Evolutionary conservation across 352 stramenopile genomes (phyloP).

Genomic region (Globisporangium orthogonon): DNA sequence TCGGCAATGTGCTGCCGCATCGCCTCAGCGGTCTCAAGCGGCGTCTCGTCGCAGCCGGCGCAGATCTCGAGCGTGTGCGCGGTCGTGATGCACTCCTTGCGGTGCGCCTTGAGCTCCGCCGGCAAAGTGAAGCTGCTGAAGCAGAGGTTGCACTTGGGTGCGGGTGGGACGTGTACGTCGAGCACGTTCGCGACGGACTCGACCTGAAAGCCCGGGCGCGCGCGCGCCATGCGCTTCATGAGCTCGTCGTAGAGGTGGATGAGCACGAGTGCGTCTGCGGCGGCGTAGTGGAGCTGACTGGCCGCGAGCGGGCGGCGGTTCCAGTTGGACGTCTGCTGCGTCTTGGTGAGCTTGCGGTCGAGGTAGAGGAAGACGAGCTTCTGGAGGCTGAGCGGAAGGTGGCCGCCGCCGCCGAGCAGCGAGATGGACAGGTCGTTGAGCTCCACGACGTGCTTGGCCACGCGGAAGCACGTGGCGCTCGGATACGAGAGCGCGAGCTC

Average conservation of each 20-base stretch:
- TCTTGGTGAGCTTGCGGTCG: conserved; percentile 60
- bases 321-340: conserved; percentile 79
- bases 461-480: conserved; percentile 55
- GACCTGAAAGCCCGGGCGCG: conserved; percentile 28
- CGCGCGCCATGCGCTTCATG: conserved; percentile 23
- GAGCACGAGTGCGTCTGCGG: conserved; percentile 61
- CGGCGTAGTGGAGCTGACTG: conserved; percentile 63
- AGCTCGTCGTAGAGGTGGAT: conserved; percentile 68
- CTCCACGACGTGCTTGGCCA: conserved; percentile 62
- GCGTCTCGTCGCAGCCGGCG: conserved; percentile 34
- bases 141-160: conserved; percentile 50
- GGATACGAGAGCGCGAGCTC: conserved; percentile 59
- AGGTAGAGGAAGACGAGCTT: conserved; percentile 76
- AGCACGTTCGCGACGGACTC: conserved; percentile 51
- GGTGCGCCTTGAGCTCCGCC: conserved; percentile 36
- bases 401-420: conserved; percentile 28
- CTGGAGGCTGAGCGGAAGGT: conserved; percentile 62
- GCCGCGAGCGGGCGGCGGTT: conserved; percentile 47
- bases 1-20: conserved; percentile 38
- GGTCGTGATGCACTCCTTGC: conserved; percentile 31
- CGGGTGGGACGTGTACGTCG: conserved; percentile 37
- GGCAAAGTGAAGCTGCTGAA: conserved; percentile 31
- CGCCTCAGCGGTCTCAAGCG: conserved; percentile 27
- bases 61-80: conserved; percentile 37
- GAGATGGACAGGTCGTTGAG: conserved; percentile 70